These are phyloP conservation scores for Bauhinia variegata DNA, from an alignment of 306 rosid genomes.

Conservation along the genomic window DNA sequence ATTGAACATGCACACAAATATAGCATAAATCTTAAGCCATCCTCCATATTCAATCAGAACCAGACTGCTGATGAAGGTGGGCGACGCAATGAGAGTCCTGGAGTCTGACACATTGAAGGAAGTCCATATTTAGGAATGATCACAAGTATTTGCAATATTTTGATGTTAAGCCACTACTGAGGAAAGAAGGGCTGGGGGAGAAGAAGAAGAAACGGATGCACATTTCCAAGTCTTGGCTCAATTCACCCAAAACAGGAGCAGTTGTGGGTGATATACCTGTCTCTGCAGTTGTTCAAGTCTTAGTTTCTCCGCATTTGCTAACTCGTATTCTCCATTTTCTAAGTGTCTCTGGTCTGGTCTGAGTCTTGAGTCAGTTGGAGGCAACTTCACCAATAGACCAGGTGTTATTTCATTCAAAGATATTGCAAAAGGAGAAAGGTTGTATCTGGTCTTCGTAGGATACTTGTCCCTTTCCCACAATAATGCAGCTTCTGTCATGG, in stretches of 20 bases:
- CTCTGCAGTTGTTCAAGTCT: conserved; percentile 97
- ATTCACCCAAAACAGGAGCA: conserved; percentile 6
- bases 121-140: too few relatives aligned
- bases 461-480: conserved; percentile 89
- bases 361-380: conserved; percentile 95
- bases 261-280: conserved; percentile 62
- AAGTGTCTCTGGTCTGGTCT: conserved; percentile 97
- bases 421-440: conserved; percentile 91
- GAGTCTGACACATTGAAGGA: too few relatives aligned
- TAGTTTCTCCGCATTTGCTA: conserved; percentile 89
- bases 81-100: too few relatives aligned
- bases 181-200: too few relatives aligned
- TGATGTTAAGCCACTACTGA: background rate
- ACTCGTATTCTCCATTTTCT: conserved; percentile 93
- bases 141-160: too few relatives aligned
- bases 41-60: too few relatives aligned
- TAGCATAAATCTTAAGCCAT: background rate
- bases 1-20: conserved; percentile 14
- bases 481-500: conserved; percentile 92
- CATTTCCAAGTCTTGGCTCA: background rate
- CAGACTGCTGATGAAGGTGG: too few relatives aligned
- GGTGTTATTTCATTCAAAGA: conserved; percentile 88
- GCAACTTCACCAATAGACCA: conserved; percentile 67
- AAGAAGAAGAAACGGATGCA: too few relatives aligned
- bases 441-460: conserved; percentile 81